Percentiles rank a stretch among this genome's conserved stretches.
Conservation (phyloP, 202 grass and related monocot species). For the Carex arenaria region DNA sequence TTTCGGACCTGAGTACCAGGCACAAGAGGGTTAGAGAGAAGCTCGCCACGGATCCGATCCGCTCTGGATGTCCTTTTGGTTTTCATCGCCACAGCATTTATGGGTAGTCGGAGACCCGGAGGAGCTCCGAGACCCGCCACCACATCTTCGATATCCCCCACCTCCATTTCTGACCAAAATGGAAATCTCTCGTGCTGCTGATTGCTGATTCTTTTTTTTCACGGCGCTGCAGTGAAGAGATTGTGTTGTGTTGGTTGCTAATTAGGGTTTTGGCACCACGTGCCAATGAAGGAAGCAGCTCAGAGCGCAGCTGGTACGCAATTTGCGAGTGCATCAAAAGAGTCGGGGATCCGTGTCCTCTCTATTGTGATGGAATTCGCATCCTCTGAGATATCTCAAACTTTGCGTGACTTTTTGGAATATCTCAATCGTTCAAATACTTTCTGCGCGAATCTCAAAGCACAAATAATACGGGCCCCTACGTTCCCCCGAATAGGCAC, state of each 20-base stretch:
- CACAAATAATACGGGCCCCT: too few relatives aligned
- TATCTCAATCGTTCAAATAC: too few relatives aligned
- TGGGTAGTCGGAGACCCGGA: slow-evolving; percentile 57
- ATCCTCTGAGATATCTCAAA: too few relatives aligned
- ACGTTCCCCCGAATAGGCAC: too few relatives aligned
- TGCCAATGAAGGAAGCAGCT: not conserved
- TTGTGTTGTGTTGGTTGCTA: not conserved
- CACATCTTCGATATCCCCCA: slow-evolving; percentile 90
- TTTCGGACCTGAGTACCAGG: slow-evolving; percentile 65
- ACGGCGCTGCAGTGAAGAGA: not conserved
- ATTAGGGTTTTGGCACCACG: slow-evolving; percentile 39
- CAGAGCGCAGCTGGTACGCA: not conserved
- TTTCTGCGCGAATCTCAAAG: too few relatives aligned
- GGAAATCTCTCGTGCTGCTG: not conserved
- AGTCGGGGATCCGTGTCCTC: too few relatives aligned
- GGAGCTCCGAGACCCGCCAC: slow-evolving; percentile 48
- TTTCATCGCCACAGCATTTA: slow-evolving; percentile 61
- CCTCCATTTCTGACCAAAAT: slow-evolving; percentile 21
- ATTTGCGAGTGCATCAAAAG: not conserved
- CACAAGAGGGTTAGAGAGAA: slow-evolving; percentile 37
- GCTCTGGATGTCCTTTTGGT: slow-evolving; percentile 53
- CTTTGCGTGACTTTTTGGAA: too few relatives aligned
- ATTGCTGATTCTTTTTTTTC: not conserved
- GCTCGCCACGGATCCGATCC: slow-evolving; percentile 16
- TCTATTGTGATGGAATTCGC: too few relatives aligned